Conservation (phyloP, 352 stramenopile genomes). For the Peronospora belbahrii region DNA sequence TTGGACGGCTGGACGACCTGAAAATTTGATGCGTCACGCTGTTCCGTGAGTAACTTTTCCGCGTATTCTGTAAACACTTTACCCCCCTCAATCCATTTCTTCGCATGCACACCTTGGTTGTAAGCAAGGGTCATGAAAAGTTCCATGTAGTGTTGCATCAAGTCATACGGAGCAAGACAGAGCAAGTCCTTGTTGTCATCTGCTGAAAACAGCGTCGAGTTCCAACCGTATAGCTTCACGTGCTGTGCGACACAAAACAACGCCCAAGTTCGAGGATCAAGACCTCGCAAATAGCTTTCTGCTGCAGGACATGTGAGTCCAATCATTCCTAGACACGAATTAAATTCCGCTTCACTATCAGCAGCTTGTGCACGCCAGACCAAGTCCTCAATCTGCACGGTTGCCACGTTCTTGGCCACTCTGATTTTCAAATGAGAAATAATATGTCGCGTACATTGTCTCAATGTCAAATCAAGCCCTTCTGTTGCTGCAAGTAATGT, state of each 20-base stretch:
- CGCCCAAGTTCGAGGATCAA: constrained; percentile 23
- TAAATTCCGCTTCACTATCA: constrained; percentile 28
- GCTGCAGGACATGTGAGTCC: constrained; percentile 27
- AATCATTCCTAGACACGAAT: constrained; percentile 30
- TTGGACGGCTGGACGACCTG: constrained; percentile 29
- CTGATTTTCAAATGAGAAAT: constrained; percentile 21
- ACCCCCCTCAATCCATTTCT: constrained; percentile 19
- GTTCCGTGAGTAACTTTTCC: constrained; percentile 21
- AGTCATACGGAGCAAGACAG: constrained; percentile 24
- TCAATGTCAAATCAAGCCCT: constrained; percentile 7
- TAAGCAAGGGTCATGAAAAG: constrained; percentile 28
- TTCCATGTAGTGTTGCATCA: constrained; percentile 35
- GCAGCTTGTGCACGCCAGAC: constrained; percentile 29
- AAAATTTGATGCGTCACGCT: constrained; percentile 27
- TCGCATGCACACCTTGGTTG: constrained; percentile 17
- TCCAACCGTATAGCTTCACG: constrained; percentile 27
- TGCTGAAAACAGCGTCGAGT: constrained; percentile 18
- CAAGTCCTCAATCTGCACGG: constrained; percentile 30
- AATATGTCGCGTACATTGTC: constrained; percentile 28
- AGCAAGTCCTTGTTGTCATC: constrained; percentile 19
- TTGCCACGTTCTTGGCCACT: constrained; percentile 24
- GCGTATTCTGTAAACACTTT: constrained; percentile 19
- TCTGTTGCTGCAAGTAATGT: constrained; percentile 14
- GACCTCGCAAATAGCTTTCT: constrained; percentile 23
- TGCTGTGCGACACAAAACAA: constrained; percentile 25